Base-by-base conservation (phyloP, 2,329 filamentous ascomycete genomes). In the Nothophoma quercina region DNA sequence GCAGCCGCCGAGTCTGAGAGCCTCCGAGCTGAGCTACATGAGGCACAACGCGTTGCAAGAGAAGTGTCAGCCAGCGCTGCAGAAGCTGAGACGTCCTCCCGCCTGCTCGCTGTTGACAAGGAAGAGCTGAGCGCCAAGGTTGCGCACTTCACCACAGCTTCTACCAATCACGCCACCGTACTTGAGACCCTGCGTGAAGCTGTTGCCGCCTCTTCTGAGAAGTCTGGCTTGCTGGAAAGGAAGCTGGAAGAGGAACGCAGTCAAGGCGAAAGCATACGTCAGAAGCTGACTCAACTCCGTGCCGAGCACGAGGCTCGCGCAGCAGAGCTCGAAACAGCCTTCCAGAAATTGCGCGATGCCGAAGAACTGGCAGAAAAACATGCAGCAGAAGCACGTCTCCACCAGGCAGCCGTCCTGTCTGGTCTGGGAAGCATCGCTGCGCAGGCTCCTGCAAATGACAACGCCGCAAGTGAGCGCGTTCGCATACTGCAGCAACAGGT, bases 341-440 rank as follows among this genome's bases (percentile, higher is more conserved):
- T 84, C 1, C 86, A 91, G 62, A 87, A 90, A 42, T 77, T 99
- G 40, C 86, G 85, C 32, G 93, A 97, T 72, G 87, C 91, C 0
- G 92, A 99, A 75, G 91, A 96, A 67, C 77, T 98, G 35, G 90
- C 90, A 1, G 90, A 96, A 67, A 91, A 88, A 62, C 88, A 96
- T 72, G 90, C 93, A 5, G 86, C 87, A 61, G 96, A 99, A 77
- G 93, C 95, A 5, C 84, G 88, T 50, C 89, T 89, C 13, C 93
- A 98, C 69, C 90, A 90, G 19, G 82, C 89, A 63, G 93, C 90
- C 18, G 87, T 99, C 26, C 78, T 98, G 36, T 83, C 87, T 40
- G 93, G 95, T 4, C 82, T 99, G 9, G 89, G 91, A 63, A 92
- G 88, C 73, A 84, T 93, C 7, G 77, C 82, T 1, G 71, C 83